phyloP scores from a whole-genome alignment of 2,329 filamentous ascomycete genomes.

The Cucurbitaria berberidis region DNA sequence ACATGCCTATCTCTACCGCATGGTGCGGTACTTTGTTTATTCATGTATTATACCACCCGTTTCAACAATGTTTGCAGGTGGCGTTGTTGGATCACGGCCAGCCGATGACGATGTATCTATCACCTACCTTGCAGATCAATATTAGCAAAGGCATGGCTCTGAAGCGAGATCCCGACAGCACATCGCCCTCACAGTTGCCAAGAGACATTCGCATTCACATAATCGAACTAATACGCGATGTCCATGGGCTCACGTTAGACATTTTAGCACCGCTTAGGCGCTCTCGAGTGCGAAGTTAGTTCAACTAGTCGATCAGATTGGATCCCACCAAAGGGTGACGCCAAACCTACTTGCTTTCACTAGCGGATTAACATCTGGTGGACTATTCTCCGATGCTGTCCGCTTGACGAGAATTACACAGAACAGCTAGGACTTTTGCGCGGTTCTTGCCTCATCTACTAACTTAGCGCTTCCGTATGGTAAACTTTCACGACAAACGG shows the following conservation, averaged over 20 bases:
- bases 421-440: too few species aligned
- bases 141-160: too few species aligned
- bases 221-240: neutral
- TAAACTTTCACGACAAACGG: conserved; percentile 12
- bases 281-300: neutral
- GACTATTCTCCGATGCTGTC: conserved; percentile 27
- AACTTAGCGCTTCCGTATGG: conserved; percentile 1
- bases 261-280: neutral
- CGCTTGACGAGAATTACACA: conserved; percentile 6
- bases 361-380: conserved; percentile 25
- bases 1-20: neutral
- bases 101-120: neutral
- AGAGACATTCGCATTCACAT: neutral
- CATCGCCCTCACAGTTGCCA: neutral
- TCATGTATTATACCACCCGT: neutral
- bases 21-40: neutral
- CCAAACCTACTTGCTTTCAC: conserved; percentile 8
- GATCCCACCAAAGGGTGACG: conserved; percentile 10
- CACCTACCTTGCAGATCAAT: neutral
- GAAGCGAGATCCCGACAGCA: neutral
- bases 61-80: neutral
- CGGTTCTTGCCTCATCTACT: neutral
- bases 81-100: neutral
- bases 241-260: neutral
- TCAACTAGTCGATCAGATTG: conserved; percentile 5